Conservation (phyloP, 2,329 filamentous ascomycete species). For the Phialemonium atrogriseum region DNA sequence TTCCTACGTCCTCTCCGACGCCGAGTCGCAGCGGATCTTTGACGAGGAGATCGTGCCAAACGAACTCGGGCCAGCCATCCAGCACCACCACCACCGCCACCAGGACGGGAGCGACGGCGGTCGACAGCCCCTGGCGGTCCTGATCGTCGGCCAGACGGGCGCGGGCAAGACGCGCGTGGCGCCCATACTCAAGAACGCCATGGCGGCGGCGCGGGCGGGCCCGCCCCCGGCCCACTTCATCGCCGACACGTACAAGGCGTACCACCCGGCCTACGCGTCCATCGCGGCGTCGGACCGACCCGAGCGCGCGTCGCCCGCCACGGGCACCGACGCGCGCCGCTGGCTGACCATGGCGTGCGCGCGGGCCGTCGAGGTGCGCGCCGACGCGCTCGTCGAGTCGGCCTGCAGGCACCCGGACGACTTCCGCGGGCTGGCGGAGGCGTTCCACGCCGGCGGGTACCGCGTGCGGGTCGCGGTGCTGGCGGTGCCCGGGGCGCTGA, state of each 20-base stretch:
- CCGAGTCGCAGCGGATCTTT: slow-evolving; percentile 7
- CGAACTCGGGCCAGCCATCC: slow-evolving; percentile 19
- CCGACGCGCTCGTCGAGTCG: slow-evolving; percentile 34
- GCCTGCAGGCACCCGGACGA: slow-evolving; percentile 35
- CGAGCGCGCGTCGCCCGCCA: slow-evolving; percentile 28
- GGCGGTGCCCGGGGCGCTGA: slow-evolving; percentile 32
- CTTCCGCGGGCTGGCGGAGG: slow-evolving; percentile 25
- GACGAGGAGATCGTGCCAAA: slow-evolving; percentile 17
- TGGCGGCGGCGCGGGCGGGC: slow-evolving; percentile 15
- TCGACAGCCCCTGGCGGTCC: slow-evolving; percentile 29
- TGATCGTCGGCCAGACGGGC: slow-evolving; percentile 39
- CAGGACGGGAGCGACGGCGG: slow-evolving; percentile 3
- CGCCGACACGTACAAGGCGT: slow-evolving; percentile 40
- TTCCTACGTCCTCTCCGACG: slow-evolving; percentile 1
- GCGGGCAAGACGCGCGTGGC: slow-evolving; percentile 38
- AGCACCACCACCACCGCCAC: background rate
- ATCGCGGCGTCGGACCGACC: slow-evolving; percentile 16
- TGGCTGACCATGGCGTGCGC: slow-evolving; percentile 34
- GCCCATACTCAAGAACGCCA: slow-evolving; percentile 25
- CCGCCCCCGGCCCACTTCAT: slow-evolving; percentile 30
- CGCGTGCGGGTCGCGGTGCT: slow-evolving; percentile 30
- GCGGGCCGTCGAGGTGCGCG: slow-evolving; percentile 20
- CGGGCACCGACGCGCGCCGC: slow-evolving; percentile 30
- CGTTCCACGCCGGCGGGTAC: slow-evolving; percentile 26
- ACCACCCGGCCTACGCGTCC: slow-evolving; percentile 33